Conservation (phyloP, 805 yeast species). For the Starmerella sp. region DNA sequence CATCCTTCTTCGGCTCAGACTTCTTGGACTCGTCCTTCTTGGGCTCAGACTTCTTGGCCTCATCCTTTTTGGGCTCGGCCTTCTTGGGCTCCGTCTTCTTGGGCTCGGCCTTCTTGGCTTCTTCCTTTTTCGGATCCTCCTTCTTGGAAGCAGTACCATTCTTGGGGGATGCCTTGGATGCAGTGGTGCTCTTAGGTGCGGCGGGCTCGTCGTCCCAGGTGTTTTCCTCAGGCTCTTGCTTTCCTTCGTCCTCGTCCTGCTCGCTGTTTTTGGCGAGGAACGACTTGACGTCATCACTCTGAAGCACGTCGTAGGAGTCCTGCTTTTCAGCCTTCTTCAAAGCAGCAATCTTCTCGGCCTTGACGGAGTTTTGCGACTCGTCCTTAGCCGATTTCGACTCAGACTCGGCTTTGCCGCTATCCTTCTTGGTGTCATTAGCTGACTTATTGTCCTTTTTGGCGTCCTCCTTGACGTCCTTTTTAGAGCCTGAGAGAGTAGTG, state of each 20-base stretch:
- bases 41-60: background rate
- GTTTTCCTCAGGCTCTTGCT: constrained; percentile 15
- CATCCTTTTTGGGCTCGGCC: background rate
- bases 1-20: background rate
- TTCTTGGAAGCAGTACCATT: constrained; percentile 10
- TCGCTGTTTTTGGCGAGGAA: constrained; percentile 41
- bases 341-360: constrained; percentile 21
- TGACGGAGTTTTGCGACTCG: background rate
- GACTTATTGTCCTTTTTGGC: constrained; percentile 21
- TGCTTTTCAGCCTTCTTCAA: constrained; percentile 33
- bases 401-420: constrained; percentile 24
- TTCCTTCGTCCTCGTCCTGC: constrained; percentile 35
- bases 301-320: constrained; percentile 39
- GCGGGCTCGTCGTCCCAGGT: constrained; percentile 32
- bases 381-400: constrained; percentile 23
- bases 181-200: constrained; percentile 13
- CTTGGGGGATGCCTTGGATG: background rate
- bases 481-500: constrained; percentile 17
- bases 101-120: constrained; percentile 1
- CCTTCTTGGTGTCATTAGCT: constrained; percentile 24
- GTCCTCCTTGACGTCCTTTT: constrained; percentile 9
- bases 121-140: constrained; percentile 10
- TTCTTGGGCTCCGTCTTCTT: background rate
- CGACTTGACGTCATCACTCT: constrained; percentile 38
- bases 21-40: background rate